Base-by-base conservation (phyloP, 371 early-diverging fungal genomes). In the Mucor sp. region DNA sequence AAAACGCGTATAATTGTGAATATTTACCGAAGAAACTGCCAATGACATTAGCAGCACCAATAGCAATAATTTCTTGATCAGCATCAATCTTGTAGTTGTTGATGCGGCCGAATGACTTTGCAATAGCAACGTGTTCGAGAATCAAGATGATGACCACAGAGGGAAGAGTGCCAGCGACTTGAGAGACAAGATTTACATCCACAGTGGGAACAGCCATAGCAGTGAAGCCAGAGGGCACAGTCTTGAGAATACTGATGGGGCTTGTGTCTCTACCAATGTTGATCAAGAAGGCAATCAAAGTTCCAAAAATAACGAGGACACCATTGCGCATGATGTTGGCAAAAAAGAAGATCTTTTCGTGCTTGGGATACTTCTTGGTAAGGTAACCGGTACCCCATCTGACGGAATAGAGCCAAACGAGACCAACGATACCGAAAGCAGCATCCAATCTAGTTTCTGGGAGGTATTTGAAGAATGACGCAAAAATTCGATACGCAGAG, bases 1-100 rank as follows among this genome's bases (percentile, higher is more conserved):
- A 15, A 19, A 21, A 8, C 28, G 37, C 17, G 14, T 17, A 66
- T 47, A 23, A 65, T n/a, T n/a, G 33, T 21, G 30, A 27, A 35
- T 63, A 60, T 27, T 55, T 77, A 77, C 93, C 91, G 70, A 96
- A 88, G 79, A 95, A 93, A 28, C 93, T 83, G 6, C 91, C 92
- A 60, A 89, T 60, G 44, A 93, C 62, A 78, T 97, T 97, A 37
- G 91, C 85, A 25, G 90, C 58, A 12, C 96, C 96, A 37, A 96
- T 82, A 9, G 96, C 94, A 55, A 95, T 80, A 28, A 95, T 74
- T 69, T 97, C 97, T 74, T 95, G 95, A 71, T 89, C 89, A 28
- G 90, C 76, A 39, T 87, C 79, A 62, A 90, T 69, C 25, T 66
- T 72, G 39, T 80, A 80, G 44, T 75, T 71, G 44, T 82, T 91